Evolutionary conservation across 2,329 filamentous ascomycete genomes (phyloP), one percentile per base, ranked within the genome.

Genomic region (Penicillium sp.): DNA sequence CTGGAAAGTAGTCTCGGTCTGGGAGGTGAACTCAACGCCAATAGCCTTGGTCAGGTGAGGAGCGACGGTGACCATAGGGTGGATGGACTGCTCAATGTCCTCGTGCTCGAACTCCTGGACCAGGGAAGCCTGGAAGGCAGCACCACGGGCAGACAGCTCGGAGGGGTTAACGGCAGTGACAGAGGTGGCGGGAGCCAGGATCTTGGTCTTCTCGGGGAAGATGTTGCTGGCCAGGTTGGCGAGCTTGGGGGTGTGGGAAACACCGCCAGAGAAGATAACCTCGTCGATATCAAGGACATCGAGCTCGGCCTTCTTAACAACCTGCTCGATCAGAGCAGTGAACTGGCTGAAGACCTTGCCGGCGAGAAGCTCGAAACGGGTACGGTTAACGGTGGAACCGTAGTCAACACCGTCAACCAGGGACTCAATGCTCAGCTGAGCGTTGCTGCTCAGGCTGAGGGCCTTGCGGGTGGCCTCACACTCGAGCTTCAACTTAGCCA

Each of bases 81-180:
- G 93, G 47, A 92, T 96, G 61, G 91, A 96, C 82, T 97, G 92
- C 74, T 95, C 90, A 67, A 99, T 95, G 72, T 97, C 93, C 65
- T 91, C 87, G 66, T 86, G 83, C 69, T 99, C 94, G 76, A 96
- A 99, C 76, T 96, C 93, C 76, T 92, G 87, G 75, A 99, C 91
- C 62, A 99, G 81, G 59, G 88, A 95, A 38, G 94, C 94, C 79
- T 99, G 94, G 68, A 99, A 91, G 33, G 94, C 93, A 60, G 94
- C 94, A 71, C 94, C 94, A 63, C 94, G 87, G 61, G 90, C 89
- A 68, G 88, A 82, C 55, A 97, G 84, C 79, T 97, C 93, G 4
- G 91, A 94, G 62, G 94, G 94, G 84, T 97, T 97, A 79, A 97
- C 87, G 61, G 93, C 89, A 27, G 81, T 82, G 39, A 88, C 69